Evolutionary conservation across 495 filamentous ascomycete genomes (phyloP), one percentile per base, ranked within the genome.

Genomic region (Neurospora intermedia): DNA sequence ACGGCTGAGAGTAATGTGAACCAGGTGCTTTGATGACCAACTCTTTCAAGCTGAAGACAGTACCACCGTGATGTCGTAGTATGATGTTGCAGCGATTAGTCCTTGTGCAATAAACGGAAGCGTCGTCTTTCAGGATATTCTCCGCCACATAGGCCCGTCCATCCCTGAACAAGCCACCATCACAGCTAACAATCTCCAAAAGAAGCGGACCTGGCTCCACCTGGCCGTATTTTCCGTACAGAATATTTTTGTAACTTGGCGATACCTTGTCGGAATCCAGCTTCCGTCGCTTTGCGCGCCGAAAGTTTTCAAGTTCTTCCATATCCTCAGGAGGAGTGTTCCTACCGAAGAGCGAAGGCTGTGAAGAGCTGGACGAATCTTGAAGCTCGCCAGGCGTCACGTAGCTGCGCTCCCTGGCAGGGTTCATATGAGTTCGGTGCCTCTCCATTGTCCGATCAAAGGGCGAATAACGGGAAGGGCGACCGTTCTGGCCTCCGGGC

Each of bases 121-220:
- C 81, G 80, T 98, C 92, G 80, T 94, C 92, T 73, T 86, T 88
- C 69, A 98, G 85, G 48, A 97, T 88, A 81, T 97, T 97, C 74
- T 94, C 92, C 39, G 91, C 89, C 46, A 85, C 85, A 76, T 93
- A 94, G 72, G 85, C 84, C 2, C 82, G 81, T 71, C 89, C 87
- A 62, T 89, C 87, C 35, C 84, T 79, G 78, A 90, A 94, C 27
- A 89, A 87, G 2, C 94, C 95, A 69, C 94, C 95, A 82, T 98
- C 95, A 77, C 94, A 98, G 84, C 88, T 93, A 20, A 90, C 88
- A 70, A 97, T 88, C 78, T 96, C 91, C 93, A 97, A 94, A 73
- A 87, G 89, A 73, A 97, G 81, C 73, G 87, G 84, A 15, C 93
- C 93, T 0, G 93, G 87, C 43, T 94, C 91, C 7, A 94, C 91